phyloP scores from a whole-genome alignment of 192 early-diverging fungal species.

The Tieghemiomyces parasiticus region DNA sequence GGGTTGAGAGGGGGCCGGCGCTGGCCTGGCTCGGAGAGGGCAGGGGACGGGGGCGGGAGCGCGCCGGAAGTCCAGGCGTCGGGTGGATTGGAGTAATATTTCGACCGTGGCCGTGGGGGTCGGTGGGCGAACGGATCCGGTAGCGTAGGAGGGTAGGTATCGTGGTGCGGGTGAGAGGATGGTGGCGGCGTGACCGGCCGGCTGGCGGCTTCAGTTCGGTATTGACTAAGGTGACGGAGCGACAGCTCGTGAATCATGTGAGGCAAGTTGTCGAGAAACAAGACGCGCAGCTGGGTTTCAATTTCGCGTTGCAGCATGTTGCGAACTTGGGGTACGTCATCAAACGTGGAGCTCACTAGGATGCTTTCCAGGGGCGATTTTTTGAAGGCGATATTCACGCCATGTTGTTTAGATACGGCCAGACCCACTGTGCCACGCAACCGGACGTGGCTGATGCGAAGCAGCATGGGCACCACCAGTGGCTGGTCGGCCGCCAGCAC shows the following conservation, averaged over 20 bases:
- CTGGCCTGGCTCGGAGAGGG: too few species aligned
- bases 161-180: too few species aligned
- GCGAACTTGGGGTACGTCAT: slow-evolving; percentile 75
- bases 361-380: slow-evolving; percentile 93
- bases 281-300: slow-evolving; percentile 67
- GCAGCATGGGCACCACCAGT: slow-evolving; percentile 87
- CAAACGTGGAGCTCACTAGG: slow-evolving; percentile 93
- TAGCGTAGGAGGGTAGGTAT: too few species aligned
- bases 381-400: slow-evolving; percentile 93
- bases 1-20: too few species aligned
- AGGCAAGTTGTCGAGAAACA: slow-evolving; percentile 92
- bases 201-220: background rate
- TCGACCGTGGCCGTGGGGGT: too few species aligned
- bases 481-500: slow-evolving; percentile 85
- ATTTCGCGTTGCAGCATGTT: slow-evolving; percentile 82
- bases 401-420: slow-evolving; percentile 85
- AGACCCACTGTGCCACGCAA: slow-evolving; percentile 85
- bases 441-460: slow-evolving; percentile 78
- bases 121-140: too few species aligned
- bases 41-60: too few species aligned
- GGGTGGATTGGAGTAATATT: too few species aligned
- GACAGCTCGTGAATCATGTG: slow-evolving; percentile 85
- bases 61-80: too few species aligned
- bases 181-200: too few species aligned
- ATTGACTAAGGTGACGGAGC: background rate